phyloP scores from a whole-genome alignment of 371 early-diverging fungal species.

The Mucor racemosus region DNA sequence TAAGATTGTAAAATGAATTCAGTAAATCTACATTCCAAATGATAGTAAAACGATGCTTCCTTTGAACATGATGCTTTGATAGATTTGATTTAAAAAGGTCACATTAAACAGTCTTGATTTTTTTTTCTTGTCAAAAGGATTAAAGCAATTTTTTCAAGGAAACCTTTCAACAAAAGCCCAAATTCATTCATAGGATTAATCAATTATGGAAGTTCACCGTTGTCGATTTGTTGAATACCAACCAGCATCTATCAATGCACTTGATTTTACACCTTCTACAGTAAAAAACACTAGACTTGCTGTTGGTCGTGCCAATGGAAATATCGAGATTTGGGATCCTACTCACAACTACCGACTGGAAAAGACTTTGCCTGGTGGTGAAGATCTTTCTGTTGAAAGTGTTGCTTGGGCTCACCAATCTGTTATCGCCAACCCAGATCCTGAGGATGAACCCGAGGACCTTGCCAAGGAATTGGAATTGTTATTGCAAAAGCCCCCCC shows the following conservation, averaged over 20 bases:
- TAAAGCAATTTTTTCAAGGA: slow-evolving; percentile 3
- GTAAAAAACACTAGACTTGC: slow-evolving; percentile 66
- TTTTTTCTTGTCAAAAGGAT: neutral
- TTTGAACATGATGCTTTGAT: no score
- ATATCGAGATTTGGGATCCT: slow-evolving; percentile 93
- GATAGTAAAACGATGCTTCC: no score
- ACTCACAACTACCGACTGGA: slow-evolving; percentile 66
- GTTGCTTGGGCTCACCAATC: slow-evolving; percentile 87
- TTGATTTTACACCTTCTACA: slow-evolving; percentile 75
- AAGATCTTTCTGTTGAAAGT: slow-evolving; percentile 77
- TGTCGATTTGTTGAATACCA: slow-evolving; percentile 90
- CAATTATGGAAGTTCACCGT: slow-evolving; percentile 79
- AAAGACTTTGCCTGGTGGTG: slow-evolving; percentile 83
- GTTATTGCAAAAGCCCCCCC: slow-evolving; percentile 62
- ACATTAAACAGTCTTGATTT: slow-evolving; percentile 6
- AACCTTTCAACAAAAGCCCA: neutral
- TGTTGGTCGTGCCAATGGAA: slow-evolving; percentile 89
- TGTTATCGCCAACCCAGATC: slow-evolving; percentile 59
- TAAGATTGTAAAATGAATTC: no score
- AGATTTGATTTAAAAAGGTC: neutral
- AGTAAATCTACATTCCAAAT: no score
- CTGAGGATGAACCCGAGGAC: slow-evolving; percentile 61
- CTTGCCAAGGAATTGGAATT: slow-evolving; percentile 54
- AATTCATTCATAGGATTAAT: no score
- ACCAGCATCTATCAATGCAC: slow-evolving; percentile 84